These are phyloP conservation scores for Hymenoscyphus fructigenus DNA, from an alignment of 2,329 filamentous ascomycete genomes.

Conservation along the genomic window DNA sequence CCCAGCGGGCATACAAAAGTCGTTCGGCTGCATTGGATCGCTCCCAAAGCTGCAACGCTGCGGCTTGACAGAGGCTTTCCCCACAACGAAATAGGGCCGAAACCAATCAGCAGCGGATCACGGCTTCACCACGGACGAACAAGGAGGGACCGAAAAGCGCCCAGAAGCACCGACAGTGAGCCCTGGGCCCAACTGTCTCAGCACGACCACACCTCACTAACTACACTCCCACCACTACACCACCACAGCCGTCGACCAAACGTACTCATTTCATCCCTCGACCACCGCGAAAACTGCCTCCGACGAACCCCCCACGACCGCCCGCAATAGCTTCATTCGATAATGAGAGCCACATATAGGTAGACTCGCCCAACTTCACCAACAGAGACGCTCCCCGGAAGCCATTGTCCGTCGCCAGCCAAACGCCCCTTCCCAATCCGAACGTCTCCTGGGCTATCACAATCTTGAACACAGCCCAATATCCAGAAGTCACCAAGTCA, in stretches of 20 bases:
- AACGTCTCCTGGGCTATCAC: slow-evolving; percentile 7
- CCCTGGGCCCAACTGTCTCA: background rate
- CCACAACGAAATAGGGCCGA: slow-evolving; percentile 20
- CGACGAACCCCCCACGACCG: background rate
- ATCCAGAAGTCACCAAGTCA: slow-evolving; percentile 6
- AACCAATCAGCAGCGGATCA: slow-evolving; percentile 5
- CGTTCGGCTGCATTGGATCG: slow-evolving; percentile 1
- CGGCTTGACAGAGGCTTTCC: slow-evolving; percentile 10
- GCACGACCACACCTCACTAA: background rate
- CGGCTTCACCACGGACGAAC: slow-evolving; percentile 10
- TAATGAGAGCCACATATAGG: background rate
- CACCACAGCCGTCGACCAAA: background rate
- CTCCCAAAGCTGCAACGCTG: background rate
- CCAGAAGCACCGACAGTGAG: background rate
- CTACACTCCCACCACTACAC: background rate
- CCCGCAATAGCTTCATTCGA: slow-evolving; percentile 1
- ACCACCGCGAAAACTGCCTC: background rate
- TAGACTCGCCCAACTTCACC: background rate
- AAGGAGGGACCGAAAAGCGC: background rate
- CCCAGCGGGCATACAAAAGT: background rate
- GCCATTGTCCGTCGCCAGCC: background rate
- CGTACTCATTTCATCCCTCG: background rate
- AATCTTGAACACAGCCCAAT: slow-evolving; percentile 9
- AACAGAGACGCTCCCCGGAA: background rate
- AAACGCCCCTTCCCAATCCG: slow-evolving; percentile 5